These are phyloP conservation scores for Leptographium wingfieldii DNA, from an alignment of 2,329 filamentous ascomycete species.

Conservation along the genomic window DNA sequence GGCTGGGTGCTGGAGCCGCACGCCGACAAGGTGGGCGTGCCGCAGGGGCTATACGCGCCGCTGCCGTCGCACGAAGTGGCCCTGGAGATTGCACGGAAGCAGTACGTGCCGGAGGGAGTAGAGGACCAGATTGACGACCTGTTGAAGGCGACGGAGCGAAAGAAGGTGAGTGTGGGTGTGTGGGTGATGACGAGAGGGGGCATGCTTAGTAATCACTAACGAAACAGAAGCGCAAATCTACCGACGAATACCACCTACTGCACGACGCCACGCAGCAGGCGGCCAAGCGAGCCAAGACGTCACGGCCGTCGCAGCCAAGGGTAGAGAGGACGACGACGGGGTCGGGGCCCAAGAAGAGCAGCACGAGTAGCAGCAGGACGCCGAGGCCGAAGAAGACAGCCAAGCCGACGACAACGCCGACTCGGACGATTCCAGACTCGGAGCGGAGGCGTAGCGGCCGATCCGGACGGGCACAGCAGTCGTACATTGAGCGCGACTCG, in stretches of 20 bases:
- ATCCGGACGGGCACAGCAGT: constrained; percentile 26
- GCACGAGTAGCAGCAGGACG: constrained; percentile 11
- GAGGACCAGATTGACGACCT: constrained; percentile 65
- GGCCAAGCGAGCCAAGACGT: constrained; percentile 25
- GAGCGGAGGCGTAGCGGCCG: constrained; percentile 47
- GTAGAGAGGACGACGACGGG: not conserved
- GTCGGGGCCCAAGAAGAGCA: not conserved
- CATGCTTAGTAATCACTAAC: not conserved
- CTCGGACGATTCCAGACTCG: constrained; percentile 19
- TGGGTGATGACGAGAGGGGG: not conserved
- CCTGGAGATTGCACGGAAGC: constrained; percentile 75
- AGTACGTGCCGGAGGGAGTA: constrained; percentile 65
- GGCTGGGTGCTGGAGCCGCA: constrained; percentile 79
- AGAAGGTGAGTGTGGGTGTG: constrained; percentile 40
- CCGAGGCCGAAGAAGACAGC: constrained; percentile 18
- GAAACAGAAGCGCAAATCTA: constrained; percentile 42
- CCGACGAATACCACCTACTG: constrained; percentile 30
- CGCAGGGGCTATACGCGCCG: constrained; percentile 62
- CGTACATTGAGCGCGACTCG: constrained; percentile 45
- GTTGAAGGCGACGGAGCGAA: constrained; percentile 52
- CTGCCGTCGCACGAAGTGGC: constrained; percentile 67
- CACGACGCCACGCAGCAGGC: constrained; percentile 23
- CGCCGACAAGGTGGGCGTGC: constrained; percentile 68
- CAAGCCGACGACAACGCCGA: constrained; percentile 15
- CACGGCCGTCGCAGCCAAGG: constrained; percentile 16